Evolutionary conservation across 176 grass and related monocot genomes (phyloP), one percentile per base, ranked within the genome.

Genomic region (Saccharum officinarum): DNA sequence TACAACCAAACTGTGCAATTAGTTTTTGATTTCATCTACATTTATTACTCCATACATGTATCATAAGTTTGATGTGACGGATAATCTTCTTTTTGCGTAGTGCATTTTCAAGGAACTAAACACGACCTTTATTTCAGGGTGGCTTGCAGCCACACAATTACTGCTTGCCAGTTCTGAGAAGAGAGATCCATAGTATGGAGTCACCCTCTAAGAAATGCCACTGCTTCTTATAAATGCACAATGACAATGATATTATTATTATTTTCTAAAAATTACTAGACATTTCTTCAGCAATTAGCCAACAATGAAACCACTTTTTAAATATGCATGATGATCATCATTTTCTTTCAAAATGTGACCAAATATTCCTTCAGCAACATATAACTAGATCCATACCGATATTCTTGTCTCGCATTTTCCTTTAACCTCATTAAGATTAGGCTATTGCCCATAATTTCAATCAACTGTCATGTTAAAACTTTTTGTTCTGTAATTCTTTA

Each of bases 391-490:
- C 2, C 13, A 17, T 49, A 22, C 28, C 3, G 65, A 39, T 75
- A 10, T 84, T 76, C 7, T 40, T 17, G 23, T n/a, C 41, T 84
- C 76, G 63, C 9, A 17, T 81, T 82, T 55, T 59, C 17, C 13
- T 66, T 40, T 40, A 79, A 5, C 52, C 66, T 67, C 18, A 46
- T 73, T 73, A 42, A 15, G 1, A 47, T 72, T 64, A 7, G 22
- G 44, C 10, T 67, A 36, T 66, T 73, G 22, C 52, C 39, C 13
- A 40, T 13, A 62, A 62, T 69, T 62, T 45, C 28, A 82, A 15
- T 69, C 66, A 65, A 30, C 3, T 86, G 6, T 3, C 23, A 78
- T 90, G 39, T 38, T 40, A 52, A 36, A 70, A 20, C 1, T 15
- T 41, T 74, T 30, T 14, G 14, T 5, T 37, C 10, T 86, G 68